Evolutionary conservation across 495 filamentous ascomycete genomes (phyloP).

Genomic region (Aspergillus incahuasiensis): DNA sequence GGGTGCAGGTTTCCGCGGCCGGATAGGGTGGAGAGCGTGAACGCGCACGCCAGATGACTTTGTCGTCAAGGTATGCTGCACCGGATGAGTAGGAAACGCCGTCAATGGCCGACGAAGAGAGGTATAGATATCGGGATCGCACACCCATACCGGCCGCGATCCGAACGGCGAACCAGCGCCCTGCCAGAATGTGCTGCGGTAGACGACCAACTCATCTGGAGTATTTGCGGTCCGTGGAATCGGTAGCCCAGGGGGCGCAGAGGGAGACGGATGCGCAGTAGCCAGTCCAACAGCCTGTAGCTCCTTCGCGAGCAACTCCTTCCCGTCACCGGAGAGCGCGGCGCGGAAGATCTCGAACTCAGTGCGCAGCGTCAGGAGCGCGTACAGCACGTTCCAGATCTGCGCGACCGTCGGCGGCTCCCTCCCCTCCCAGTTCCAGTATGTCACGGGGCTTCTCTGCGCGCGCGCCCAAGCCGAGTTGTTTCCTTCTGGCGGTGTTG

Average conservation of each 20-base stretch:
- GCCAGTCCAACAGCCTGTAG: slow-evolving; percentile 21
- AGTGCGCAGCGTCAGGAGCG: slow-evolving; percentile 28
- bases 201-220: slow-evolving; percentile 17
- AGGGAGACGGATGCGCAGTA: slow-evolving; percentile 16
- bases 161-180: slow-evolving; percentile 22
- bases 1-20: slow-evolving; percentile 52
- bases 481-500: slow-evolving; percentile 21
- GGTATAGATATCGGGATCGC: slow-evolving; percentile 14
- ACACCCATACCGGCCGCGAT: slow-evolving; percentile 19
- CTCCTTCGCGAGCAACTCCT: slow-evolving; percentile 13
- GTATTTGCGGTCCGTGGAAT: slow-evolving; percentile 11
- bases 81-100: slow-evolving; percentile 12
- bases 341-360: slow-evolving; percentile 20
- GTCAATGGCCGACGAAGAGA: slow-evolving; percentile 17
- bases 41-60: slow-evolving; percentile 18
- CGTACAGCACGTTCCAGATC: slow-evolving; percentile 53
- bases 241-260: slow-evolving; percentile 22
- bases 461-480: slow-evolving; percentile 39
- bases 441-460: slow-evolving; percentile 25
- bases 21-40: slow-evolving; percentile 19
- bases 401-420: slow-evolving; percentile 45
- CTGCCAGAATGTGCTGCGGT: slow-evolving; percentile 24
- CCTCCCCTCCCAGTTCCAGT: slow-evolving; percentile 27
- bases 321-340: slow-evolving; percentile 12
- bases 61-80: slow-evolving; percentile 20